These are phyloP conservation scores for Eucalyptus regnans DNA, from an alignment of 345 rosid genomes.

Conservation along the genomic window DNA sequence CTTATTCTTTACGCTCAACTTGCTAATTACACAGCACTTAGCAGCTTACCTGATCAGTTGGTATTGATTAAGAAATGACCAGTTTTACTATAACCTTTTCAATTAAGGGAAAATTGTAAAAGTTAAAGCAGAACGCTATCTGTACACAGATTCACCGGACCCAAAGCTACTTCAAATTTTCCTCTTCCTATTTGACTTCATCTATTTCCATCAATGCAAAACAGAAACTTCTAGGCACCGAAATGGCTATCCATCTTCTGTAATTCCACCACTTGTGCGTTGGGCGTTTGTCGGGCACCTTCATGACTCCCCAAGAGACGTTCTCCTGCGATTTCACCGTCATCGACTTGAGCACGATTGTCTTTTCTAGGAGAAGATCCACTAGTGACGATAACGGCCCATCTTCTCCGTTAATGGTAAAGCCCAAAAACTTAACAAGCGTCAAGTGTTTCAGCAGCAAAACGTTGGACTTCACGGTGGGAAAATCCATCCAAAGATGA, in stretches of 20 bases:
- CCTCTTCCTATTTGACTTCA: not conserved
- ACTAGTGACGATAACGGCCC: not conserved
- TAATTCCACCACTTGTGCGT: not conserved
- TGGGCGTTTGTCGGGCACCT: not conserved
- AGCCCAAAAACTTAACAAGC: not conserved
- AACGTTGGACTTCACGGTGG: not conserved
- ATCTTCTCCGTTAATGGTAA: not conserved
- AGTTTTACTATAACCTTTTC: not conserved
- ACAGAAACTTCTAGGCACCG: not conserved
- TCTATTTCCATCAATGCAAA: not conserved
- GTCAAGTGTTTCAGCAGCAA: not conserved
- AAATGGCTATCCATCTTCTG: not conserved
- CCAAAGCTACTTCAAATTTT: not conserved
- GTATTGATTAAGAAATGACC: not conserved
- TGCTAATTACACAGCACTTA: not conserved
- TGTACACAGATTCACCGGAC: not conserved
- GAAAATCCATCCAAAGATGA: conserved; percentile 3
- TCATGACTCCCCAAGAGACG: not conserved
- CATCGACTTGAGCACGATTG: not conserved
- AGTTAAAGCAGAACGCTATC: not conserved
- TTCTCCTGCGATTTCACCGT: not conserved
- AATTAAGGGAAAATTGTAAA: not conserved
- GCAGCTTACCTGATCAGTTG: not conserved
- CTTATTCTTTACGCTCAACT: not conserved
- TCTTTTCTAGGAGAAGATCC: not conserved